Percentiles rank a stretch among this genome's conserved stretches.
Evolutionary conservation across 495 filamentous ascomycete species (phyloP).

Genomic region (Xylaria acuta): DNA sequence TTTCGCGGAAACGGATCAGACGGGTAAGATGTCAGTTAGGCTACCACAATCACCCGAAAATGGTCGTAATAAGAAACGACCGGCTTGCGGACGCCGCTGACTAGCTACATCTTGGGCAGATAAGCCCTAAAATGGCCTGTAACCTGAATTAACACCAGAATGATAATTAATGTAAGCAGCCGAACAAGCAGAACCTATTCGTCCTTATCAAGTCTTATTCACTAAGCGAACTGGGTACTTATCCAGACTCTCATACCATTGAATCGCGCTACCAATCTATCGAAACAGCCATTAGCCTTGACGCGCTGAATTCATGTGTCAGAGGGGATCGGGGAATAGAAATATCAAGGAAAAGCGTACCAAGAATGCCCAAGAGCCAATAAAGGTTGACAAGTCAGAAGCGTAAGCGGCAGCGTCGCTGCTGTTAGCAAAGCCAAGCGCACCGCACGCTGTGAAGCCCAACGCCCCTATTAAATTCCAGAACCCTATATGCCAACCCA

Average conservation of each 20-base stretch:
- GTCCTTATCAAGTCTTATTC: not conserved
- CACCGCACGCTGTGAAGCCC: conserved; percentile 73
- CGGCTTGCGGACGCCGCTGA: no score
- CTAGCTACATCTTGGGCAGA: not conserved
- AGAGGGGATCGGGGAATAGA: not conserved
- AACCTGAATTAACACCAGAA: not conserved
- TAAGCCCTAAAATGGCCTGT: not conserved
- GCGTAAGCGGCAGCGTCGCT: conserved; percentile 56
- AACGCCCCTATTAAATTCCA: conserved; percentile 61
- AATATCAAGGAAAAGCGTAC: conserved; percentile 28
- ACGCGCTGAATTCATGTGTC: not conserved
- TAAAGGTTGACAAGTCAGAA: conserved; percentile 65
- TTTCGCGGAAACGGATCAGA: not conserved
- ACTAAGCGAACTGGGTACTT: conserved; percentile 59
- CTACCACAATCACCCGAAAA: not conserved
- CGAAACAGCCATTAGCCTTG: not conserved
- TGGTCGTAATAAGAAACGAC: not conserved
- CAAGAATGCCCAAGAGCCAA: conserved; percentile 74
- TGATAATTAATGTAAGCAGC: not conserved
- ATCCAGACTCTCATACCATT: conserved; percentile 69
- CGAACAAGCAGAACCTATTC: not conserved
- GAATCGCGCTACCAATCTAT: conserved; percentile 63
- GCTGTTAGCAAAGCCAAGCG: conserved; percentile 60
- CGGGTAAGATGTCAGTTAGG: not conserved
- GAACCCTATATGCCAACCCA: conserved; percentile 61